Base-by-base conservation (phyloP, 805 yeast genomes). In the Teunomyces atbi region DNA sequence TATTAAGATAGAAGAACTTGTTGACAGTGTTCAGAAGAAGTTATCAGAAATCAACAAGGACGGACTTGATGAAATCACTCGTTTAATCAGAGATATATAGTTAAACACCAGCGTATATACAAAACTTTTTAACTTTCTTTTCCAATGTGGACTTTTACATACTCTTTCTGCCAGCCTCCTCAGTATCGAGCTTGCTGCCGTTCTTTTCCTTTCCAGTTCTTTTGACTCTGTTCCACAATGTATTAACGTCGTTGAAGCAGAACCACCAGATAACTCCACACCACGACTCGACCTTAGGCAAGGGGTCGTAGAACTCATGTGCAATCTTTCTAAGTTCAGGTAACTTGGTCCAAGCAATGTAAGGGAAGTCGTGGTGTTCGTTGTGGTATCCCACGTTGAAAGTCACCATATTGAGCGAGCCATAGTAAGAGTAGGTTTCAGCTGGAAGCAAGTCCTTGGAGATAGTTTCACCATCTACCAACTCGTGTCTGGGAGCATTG, bases 291-390 rank as follows among this genome's bases (percentile, higher is more conserved):
- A 88, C 90, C 49, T 65, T 71, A 1, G 97, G 97, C 47, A 90
- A 73, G 2, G 88, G 87, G 36, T 79, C 85, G 62, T 90, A 90
- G 60, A 86, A 90, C 57, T 90, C 97, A 18, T 74, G 61, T 3
- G 96, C 96, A 27, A 87, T 78, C 40, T 66, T 61, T 45, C 84
- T 75, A 33, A 90, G 68, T 44, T 76, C 68, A 29, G 86, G 87
- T 41, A 90, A 69, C 51, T 82, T 79, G 0, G 94, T 78, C 97
- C 97, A 90, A 0, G 97, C 92, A 56, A 90, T 78, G 62, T 83
- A 90, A 1, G 97, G 97, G 74, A 90, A 90, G 68, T 90, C 97
- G 61, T 90, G 97, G 65, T 90, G 97, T 65, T 90, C 97, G 58
- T 87, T 89, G 65, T 90, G 97, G 61, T 88, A 82, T 2, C 97